Percentiles rank a stretch among this genome's conserved stretches.
Conservation (phyloP, 192 early-diverging fungal genomes). For the Coemansia pectinata region DNA sequence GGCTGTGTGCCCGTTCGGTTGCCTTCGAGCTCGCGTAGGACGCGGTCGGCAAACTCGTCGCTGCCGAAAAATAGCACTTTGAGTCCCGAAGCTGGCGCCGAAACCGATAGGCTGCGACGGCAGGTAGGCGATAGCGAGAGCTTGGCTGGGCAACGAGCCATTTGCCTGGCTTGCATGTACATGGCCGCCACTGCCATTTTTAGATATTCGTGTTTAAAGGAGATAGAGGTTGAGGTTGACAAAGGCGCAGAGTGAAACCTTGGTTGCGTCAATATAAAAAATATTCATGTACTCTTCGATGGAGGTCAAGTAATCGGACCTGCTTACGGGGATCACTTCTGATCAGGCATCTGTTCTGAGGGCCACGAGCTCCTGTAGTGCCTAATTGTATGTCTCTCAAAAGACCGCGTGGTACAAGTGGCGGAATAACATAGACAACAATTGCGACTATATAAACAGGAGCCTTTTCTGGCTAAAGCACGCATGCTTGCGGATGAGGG, state of each 20-base stretch:
- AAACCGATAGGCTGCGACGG: background rate
- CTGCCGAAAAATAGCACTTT: conserved; percentile 85
- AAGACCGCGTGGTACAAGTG: background rate
- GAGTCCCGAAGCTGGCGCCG: conserved; percentile 7
- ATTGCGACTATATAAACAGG: background rate
- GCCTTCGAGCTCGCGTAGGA: conserved; percentile 60
- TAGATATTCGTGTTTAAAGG: background rate
- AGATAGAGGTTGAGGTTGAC: background rate
- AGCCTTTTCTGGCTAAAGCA: background rate
- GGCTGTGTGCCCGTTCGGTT: conserved; percentile 40
- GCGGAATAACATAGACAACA: background rate
- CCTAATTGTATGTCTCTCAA: background rate
- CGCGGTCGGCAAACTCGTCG: conserved; percentile 74
- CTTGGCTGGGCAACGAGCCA: background rate
- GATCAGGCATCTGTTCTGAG: background rate
- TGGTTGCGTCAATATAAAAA: background rate
- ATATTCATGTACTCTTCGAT: background rate
- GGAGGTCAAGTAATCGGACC: background rate
- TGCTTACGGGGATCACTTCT: background rate
- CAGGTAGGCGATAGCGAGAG: background rate
- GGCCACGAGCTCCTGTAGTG: background rate
- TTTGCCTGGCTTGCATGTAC: background rate
- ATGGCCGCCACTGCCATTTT: conserved; percentile 7
- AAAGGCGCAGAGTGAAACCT: background rate
- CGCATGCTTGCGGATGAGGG: background rate